A percentile compares a stretch with the other conserved stretches of the same genome.
These are phyloP conservation scores for Pyrenophora graminea DNA, from an alignment of 2,329 filamentous ascomycete genomes.

Conservation along the genomic window DNA sequence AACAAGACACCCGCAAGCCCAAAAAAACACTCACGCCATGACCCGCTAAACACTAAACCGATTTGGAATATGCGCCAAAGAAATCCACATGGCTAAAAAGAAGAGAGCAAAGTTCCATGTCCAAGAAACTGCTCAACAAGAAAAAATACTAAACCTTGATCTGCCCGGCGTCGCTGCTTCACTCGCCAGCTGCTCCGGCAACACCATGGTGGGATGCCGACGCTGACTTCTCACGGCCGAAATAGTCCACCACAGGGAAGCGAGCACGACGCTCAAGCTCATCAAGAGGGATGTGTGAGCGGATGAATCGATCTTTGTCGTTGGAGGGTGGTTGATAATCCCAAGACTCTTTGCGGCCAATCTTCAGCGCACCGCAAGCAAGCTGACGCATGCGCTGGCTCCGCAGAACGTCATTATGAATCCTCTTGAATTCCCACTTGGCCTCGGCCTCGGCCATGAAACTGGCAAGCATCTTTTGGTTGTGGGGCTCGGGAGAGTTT, in stretches of 20 bases:
- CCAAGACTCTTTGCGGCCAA: slow-evolving; percentile 73
- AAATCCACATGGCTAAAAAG: not conserved
- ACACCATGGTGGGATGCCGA: slow-evolving; percentile 40
- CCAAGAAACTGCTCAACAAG: not conserved
- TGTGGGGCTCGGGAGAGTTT: slow-evolving; percentile 44
- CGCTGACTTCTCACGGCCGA: slow-evolving; percentile 46
- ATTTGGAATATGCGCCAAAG: not conserved
- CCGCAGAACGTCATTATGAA: slow-evolving; percentile 72
- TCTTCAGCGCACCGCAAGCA: slow-evolving; percentile 77
- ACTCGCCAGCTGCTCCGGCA: slow-evolving; percentile 45
- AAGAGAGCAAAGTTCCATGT: not conserved
- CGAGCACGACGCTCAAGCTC: slow-evolving; percentile 77
- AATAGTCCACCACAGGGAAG: slow-evolving; percentile 63
- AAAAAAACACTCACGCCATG: slow-evolving; percentile 5
- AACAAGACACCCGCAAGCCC: not conserved
- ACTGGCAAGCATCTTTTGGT: slow-evolving; percentile 53
- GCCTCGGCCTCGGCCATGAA: slow-evolving; percentile 74
- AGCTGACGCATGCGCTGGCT: slow-evolving; percentile 80
- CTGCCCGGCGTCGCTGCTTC: not conserved
- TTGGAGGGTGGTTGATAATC: slow-evolving; percentile 79
- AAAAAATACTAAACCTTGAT: not conserved
- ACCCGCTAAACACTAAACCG: slow-evolving; percentile 1
- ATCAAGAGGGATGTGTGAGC: slow-evolving; percentile 78
- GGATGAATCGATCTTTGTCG: slow-evolving; percentile 73
- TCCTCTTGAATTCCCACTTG: slow-evolving; percentile 80